Evolutionary conservation across 1,139 yeast genomes (phyloP).

Genomic region (Nakaseomyces sp.): DNA sequence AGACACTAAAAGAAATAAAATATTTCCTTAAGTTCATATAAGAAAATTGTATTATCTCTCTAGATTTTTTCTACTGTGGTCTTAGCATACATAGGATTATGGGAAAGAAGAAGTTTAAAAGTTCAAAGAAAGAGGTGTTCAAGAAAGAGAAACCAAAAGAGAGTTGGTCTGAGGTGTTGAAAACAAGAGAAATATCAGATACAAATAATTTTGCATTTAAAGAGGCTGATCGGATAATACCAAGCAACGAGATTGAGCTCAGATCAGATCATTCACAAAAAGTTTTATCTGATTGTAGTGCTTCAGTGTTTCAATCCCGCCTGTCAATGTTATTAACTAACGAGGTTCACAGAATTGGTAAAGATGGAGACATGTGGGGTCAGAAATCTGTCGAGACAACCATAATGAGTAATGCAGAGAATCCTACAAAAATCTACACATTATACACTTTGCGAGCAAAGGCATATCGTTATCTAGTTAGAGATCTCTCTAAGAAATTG

Average conservation of each 20-base stretch:
- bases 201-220: not conserved
- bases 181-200: not conserved
- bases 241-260: too few relatives aligned
- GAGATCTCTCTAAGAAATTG: too few relatives aligned
- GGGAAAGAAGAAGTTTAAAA: not conserved
- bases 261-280: too few relatives aligned
- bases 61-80: too few relatives aligned
- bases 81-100: too few relatives aligned
- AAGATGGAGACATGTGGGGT: not conserved
- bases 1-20: too few relatives aligned
- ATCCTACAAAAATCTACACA: not conserved
- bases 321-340: not conserved
- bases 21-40: too few relatives aligned
- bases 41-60: too few relatives aligned
- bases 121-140: not conserved
- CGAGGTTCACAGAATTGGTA: not conserved
- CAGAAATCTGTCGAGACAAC: not conserved
- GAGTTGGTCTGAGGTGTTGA: not conserved
- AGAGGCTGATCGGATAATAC: too few relatives aligned
- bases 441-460: not conserved
- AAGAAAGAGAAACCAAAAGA: not conserved
- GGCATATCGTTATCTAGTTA: not conserved
- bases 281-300: not conserved
- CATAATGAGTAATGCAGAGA: not conserved
- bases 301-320: not conserved